Base-by-base conservation (phyloP, 352 stramenopile species). In the Globisporangium radiosum region DNA sequence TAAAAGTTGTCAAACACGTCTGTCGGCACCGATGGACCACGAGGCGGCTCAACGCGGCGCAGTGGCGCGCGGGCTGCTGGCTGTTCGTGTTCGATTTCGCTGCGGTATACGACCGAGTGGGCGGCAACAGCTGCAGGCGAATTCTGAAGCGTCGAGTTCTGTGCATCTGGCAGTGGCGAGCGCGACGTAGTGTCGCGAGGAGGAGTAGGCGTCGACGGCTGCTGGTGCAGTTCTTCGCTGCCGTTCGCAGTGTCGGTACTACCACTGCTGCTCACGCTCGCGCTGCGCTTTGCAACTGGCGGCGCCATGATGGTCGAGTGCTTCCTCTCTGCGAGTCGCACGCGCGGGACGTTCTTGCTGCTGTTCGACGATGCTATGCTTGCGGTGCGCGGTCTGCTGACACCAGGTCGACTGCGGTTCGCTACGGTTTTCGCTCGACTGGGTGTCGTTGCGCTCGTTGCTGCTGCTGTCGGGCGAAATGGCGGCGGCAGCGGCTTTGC, bases 271-370 rank as follows among this genome's bases (percentile, higher is more conserved):
- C 17, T 56, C 38, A 25, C 40, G 47, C 59, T 60, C 33, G 54
- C 47, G 25, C 48, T 52, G 54, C 54, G 54, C 37, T 50, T 50
- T 10, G 7, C 39, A 14, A 13, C 36, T 0, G 58, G 13, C 10
- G 64, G 42, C 1, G 43, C 17, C 15, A 10, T 4, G n/a, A 10
- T 6, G 15, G 38, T 42, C 14, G 7, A 15, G 45, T 47, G 42
- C 42, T 47, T 47, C 42, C 42, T 33, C 25, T 33, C 42, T n/a
- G 42, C 0, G 5, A 14, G 2, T 5, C 15, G 43, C 13, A 7
- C 13, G 9, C 25, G 59, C 59, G 52, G 54, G 37, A 52, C 53
- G 49, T 37, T 38, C 25, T 42, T 59, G 52, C 39, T 54, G 37
- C 47, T 40, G 33, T 40, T 40, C 56, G 50, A n/a, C 40, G 44